Conservation (phyloP, 139 green algal genomes). For the Closterium sp. region DNA sequence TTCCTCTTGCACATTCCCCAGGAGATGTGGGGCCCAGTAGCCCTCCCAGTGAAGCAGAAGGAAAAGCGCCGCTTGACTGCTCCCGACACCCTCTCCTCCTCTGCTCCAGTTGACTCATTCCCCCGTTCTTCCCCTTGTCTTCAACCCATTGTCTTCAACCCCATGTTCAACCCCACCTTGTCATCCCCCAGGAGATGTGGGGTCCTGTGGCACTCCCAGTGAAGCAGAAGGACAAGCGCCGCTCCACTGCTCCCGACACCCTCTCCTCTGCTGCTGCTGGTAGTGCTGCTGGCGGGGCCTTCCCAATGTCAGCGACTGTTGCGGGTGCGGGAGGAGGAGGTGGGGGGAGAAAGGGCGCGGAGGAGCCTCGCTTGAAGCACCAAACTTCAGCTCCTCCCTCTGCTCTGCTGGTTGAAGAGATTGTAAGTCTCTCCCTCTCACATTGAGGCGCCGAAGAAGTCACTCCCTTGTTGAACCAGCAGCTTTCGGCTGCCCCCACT, state of each 20-base stretch:
- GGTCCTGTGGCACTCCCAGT: background rate
- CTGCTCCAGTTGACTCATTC: too few relatives aligned
- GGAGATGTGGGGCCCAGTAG: background rate
- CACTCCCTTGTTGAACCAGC: too few relatives aligned
- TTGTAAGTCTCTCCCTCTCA: background rate
- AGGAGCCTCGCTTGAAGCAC: background rate
- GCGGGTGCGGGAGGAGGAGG: too few relatives aligned
- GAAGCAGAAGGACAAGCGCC: background rate
- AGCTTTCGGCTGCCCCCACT: too few relatives aligned
- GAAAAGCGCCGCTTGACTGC: background rate
- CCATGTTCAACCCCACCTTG: too few relatives aligned
- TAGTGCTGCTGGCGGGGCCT: too few relatives aligned
- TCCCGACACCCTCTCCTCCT: background rate
- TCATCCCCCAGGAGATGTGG: background rate
- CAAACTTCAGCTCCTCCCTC: background rate
- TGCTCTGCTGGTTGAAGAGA: background rate
- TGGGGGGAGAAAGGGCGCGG: background rate
- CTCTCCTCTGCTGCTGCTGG: background rate
- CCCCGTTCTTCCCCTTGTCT: too few relatives aligned
- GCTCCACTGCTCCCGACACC: background rate
- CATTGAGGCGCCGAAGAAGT: too few relatives aligned
- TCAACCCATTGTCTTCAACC: too few relatives aligned
- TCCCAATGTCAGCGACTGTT: background rate
- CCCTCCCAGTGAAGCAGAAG: background rate
- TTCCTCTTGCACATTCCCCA: too few relatives aligned